Conservation (phyloP, 2,329 filamentous ascomycete species). For the Ophiosphaerella herpotricha region DNA sequence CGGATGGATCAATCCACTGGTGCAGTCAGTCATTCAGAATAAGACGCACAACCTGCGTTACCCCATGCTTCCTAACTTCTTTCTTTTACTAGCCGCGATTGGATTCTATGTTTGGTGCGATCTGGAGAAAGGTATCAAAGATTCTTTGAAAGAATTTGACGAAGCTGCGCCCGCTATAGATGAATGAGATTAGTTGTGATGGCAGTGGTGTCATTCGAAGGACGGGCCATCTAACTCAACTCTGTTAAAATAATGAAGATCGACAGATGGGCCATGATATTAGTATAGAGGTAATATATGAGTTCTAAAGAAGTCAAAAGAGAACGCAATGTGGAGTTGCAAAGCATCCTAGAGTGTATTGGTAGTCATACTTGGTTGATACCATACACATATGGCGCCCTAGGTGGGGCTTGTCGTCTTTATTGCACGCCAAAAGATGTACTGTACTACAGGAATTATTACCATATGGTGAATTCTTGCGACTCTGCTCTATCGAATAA, state of each 20-base stretch:
- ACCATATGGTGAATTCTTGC: not conserved
- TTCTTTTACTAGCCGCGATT: slow-evolving; percentile 2
- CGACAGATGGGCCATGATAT: no score
- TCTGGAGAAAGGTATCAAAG: slow-evolving; percentile 6
- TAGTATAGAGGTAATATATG: no score
- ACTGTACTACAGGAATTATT: not conserved
- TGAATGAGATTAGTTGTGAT: not conserved
- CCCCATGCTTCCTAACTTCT: slow-evolving; percentile 8
- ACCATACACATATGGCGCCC: no score
- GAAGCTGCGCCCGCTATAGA: slow-evolving; percentile 2
- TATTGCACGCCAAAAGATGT: no score
- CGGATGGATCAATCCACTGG: slow-evolving; percentile 5
- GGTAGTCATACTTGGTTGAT: no score
- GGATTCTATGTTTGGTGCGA: slow-evolving; percentile 9
- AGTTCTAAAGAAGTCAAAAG: no score
- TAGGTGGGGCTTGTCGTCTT: no score
- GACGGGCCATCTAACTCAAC: not conserved
- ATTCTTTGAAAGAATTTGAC: slow-evolving; percentile 4
- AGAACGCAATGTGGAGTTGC: no score
- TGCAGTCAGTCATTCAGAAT: slow-evolving; percentile 6
- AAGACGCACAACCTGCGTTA: slow-evolving; percentile 5
- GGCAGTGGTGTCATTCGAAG: not conserved
- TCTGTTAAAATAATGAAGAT: no score
- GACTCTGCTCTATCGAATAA: not conserved
- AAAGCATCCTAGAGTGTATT: no score